Base-by-base conservation (phyloP, 345 rosid genomes). In the Pistacia atlantica region DNA sequence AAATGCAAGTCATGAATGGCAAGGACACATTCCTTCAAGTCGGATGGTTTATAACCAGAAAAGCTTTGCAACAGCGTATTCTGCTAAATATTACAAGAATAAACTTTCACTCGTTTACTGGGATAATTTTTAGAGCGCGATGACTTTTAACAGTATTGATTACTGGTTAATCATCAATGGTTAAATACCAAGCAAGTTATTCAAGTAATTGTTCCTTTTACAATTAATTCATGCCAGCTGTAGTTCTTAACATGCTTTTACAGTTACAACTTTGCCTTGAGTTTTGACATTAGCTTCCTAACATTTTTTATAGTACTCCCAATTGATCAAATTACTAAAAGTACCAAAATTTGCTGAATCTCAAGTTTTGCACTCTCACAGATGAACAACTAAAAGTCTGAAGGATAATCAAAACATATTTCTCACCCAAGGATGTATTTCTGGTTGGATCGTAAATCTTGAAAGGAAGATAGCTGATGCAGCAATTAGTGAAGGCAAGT, bases 401-500 rank as follows among this genome's bases (percentile, higher is more conserved):
- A 48, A 57, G 54, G 17, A 65, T 13, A 13, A 64, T 66, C 13
- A 22, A 25, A 67, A 28, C 17, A 20, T 31, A 46, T 51, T 71
- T 46, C 89, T 72, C 77, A 91, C 93, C 96, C 96, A 91, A 31
- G 92, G 97, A 81, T 84, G 84, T 35, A 22, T 48, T 69, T 81
- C 81, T 45, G 92, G 90, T 14, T 60, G 60, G 31, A 84, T 42
- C 18, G 84, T 85, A 79, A 84, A 90, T 79, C 90, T 83, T 25
- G 92, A 77, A 42, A 92, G 89, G 67, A 89, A 92, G 13, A 82
- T 76, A 59, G 83, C 90, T 0, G 93, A 86, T 22, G 94, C 88
- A 72, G 97, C 93, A 55, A 92, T 85, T 71, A 83, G 3, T 11
- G 97, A 92, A 8, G 97, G 93, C 72, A 92, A 77, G 73, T 86